Conservation (phyloP, 257 asterid species). For the Fraxinus quadrangulata region DNA sequence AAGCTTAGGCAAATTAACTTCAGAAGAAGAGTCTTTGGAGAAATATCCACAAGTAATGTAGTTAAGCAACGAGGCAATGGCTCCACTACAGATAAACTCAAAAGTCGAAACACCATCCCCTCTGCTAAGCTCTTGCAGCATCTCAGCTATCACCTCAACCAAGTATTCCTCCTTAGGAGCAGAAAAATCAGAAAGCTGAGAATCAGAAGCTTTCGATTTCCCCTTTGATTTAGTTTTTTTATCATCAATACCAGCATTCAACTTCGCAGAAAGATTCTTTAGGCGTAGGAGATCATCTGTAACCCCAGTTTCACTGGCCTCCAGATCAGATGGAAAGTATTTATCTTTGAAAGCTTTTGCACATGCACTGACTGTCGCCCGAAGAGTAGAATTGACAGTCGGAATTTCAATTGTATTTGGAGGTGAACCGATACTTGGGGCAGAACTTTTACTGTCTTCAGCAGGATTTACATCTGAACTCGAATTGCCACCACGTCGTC, state of each 20-base stretch:
- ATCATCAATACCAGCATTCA: conserved; percentile 65
- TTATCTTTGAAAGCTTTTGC: conserved; percentile 92
- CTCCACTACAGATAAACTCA: conserved; percentile 97
- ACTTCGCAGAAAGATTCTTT: conserved; percentile 79
- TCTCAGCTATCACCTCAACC: conserved; percentile 70
- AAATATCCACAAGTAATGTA: conserved; percentile 87
- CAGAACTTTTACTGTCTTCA: conserved; percentile 55
- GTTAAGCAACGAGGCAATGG: conserved; percentile 75
- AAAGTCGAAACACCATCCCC: conserved; percentile 98
- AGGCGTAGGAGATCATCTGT: conserved; percentile 84
- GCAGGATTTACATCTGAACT: conserved; percentile 56
- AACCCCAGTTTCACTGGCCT: conserved; percentile 61
- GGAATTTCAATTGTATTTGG: conserved; percentile 60
- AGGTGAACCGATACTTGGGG: conserved; percentile 50
- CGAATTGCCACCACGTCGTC: conserved; percentile 68
- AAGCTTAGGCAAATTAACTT: conserved; percentile 66
- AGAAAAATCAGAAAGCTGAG: conserved; percentile 54
- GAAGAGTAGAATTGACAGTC: conserved; percentile 55
- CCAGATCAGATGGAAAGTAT: conserved; percentile 74
- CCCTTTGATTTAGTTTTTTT: conserved; percentile 73
- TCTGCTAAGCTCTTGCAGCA: conserved; percentile 81
- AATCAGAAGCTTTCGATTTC: conserved; percentile 69
- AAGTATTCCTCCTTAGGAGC: conserved; percentile 64
- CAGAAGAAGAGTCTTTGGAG: conserved; percentile 75
- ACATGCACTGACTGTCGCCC: conserved; percentile 70